These are phyloP conservation scores for Neurospora sp. DNA, from an alignment of 495 filamentous ascomycete species.

Conservation along the genomic window DNA sequence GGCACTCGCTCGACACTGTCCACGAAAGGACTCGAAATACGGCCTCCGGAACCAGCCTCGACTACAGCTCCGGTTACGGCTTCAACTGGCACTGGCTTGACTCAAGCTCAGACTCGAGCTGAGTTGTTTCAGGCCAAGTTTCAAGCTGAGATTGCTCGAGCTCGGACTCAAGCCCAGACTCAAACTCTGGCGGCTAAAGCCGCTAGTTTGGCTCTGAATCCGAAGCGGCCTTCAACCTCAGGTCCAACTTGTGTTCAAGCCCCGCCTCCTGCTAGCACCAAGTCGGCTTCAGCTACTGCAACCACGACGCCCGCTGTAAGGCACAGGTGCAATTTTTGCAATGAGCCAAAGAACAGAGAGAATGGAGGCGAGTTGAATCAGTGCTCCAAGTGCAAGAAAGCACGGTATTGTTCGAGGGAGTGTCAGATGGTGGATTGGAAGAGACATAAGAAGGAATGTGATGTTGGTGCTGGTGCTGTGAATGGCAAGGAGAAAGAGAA, in stretches of 20 bases:
- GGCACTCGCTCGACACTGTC: not conserved
- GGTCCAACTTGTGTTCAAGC: not conserved
- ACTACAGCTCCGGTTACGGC: not conserved
- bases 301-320: not conserved
- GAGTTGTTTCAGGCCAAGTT: not conserved
- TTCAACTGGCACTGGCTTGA: not conserved
- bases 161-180: not conserved
- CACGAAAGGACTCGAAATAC: not conserved
- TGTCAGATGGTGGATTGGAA: constrained; percentile 20
- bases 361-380: constrained; percentile 5
- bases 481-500: not conserved
- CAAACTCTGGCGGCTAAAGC: not conserved
- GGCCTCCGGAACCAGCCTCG: not conserved
- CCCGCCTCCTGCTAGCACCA: not conserved
- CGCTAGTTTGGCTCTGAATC: not conserved
- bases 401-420: constrained; percentile 13
- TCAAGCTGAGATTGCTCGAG: not conserved
- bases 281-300: not conserved
- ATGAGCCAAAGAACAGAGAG: not conserved
- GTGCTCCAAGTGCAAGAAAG: constrained; percentile 13
- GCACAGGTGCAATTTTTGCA: not conserved
- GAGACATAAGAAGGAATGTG: constrained; percentile 16
- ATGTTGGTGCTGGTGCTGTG: not conserved
- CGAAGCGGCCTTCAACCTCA: not conserved
- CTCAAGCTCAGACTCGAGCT: not conserved